These are phyloP conservation scores for Trichoderma semiorbis DNA, from an alignment of 2,329 filamentous ascomycete species.

Conservation along the genomic window DNA sequence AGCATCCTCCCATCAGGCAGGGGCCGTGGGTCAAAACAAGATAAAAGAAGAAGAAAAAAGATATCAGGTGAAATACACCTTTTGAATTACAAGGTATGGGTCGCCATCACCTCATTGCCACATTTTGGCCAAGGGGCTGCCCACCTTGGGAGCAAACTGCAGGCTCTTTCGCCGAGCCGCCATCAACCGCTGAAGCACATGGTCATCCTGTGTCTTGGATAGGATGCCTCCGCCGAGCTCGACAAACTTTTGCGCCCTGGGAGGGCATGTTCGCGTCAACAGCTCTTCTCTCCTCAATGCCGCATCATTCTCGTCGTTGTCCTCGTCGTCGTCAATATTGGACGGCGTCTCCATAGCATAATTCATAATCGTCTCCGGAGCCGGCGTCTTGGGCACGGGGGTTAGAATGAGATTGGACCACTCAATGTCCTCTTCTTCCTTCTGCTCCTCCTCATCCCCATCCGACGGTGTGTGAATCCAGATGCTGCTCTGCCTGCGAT, in stretches of 20 bases:
- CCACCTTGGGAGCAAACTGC: conserved; percentile 72
- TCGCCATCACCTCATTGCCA: conserved; percentile 35
- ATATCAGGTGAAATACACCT: background rate
- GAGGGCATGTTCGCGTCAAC: conserved; percentile 53
- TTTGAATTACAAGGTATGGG: background rate
- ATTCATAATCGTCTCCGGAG: conserved; percentile 51
- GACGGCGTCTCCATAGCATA: conserved; percentile 50
- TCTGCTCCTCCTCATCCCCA: conserved; percentile 34
- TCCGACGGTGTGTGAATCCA: conserved; percentile 56
- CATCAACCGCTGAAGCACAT: conserved; percentile 61
- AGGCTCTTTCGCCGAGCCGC: conserved; percentile 72
- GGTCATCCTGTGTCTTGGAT: conserved; percentile 51
- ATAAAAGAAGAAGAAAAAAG: background rate
- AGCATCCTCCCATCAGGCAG: background rate
- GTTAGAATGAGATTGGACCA: conserved; percentile 47
- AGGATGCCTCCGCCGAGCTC: conserved; percentile 46
- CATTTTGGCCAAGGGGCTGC: conserved; percentile 63
- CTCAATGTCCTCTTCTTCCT: conserved; percentile 38
- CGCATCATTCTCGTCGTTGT: conserved; percentile 25
- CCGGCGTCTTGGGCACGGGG: conserved; percentile 56
- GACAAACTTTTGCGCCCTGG: conserved; percentile 40
- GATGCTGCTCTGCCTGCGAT: conserved; percentile 51
- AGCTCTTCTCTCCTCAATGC: conserved; percentile 37
- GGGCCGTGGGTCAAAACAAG: background rate
- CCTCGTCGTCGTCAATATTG: conserved; percentile 33